Evolutionary conservation across 1,139 yeast genomes (phyloP), one percentile per base, ranked within the genome.

Genomic region (Yamadazyma kanchanaburiensis): DNA sequence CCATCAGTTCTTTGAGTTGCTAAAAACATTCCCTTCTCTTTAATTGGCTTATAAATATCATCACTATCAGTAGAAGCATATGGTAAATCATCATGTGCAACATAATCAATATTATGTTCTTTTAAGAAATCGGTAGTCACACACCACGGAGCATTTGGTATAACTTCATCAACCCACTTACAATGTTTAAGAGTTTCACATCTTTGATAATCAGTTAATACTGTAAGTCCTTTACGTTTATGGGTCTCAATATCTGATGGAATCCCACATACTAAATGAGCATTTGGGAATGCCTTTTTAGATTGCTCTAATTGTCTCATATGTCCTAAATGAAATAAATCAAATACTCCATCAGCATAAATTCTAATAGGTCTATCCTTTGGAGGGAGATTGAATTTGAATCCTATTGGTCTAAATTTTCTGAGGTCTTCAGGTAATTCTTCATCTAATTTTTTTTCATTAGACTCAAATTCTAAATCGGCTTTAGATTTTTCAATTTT

Each of bases 261-360:
- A 18, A 91, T 72, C 25, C 98, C 98, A 49, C 94, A 87, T 19
- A 91, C 89, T 49, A 91, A 69, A 35, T 77, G 72, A 21, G 84
- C 94, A 48, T 86, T 86, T 6, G 84, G 81, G 42, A 91, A 77
- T n/a, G 95, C 77, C 56, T 88, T 89, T 51, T 91, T 89, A 43
- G 97, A 89, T 61, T 91, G 98, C 53, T 91, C 97, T 49, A 91
- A 69, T 56, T 91, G 98, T 50, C 86, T 80, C 97, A 91, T 91
- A 55, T 91, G 98, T 15, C 98, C 98, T 51, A 91, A 60, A 58
- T 91, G 98, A 62, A 91, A 91, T 43, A 91, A 67, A 60, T 91
- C 98, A 64, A 91, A 91, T 14, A 91, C 96, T 28, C 98, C 98
- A 58, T 91, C 98, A 5, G 98, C 98, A 53, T 91, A 91, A 15